These are phyloP conservation scores for Phytophthora nicotianae DNA, from an alignment of 352 stramenopile genomes.

Conservation along the genomic window DNA sequence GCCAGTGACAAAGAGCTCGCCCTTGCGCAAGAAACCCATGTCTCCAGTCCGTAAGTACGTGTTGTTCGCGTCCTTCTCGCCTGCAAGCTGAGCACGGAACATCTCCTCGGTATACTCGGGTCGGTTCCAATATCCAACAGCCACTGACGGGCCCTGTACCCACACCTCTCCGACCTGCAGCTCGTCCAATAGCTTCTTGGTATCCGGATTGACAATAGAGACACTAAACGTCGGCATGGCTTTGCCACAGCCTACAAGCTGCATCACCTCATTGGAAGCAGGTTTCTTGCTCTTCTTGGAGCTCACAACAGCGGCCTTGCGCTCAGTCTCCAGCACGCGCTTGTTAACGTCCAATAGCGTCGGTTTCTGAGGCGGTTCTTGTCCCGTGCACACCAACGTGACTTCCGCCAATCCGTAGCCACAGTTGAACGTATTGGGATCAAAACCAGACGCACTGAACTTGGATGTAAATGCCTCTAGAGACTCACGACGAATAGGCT, in stretches of 20 bases:
- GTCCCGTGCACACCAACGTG: conserved; percentile 80
- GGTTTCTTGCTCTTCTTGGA: conserved; percentile 26
- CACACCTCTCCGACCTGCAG: conserved; percentile 92
- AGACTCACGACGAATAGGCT: conserved; percentile 81
- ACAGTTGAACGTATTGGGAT: conserved; percentile 80
- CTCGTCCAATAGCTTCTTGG: conserved; percentile 53
- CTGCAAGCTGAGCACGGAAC: conserved; percentile 61
- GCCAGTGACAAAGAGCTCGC: conserved; percentile 78
- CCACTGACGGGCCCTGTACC: conserved; percentile 85
- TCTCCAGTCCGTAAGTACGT: conserved; percentile 72
- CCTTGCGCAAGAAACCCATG: conserved; percentile 71
- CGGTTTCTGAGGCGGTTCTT: conserved; percentile 63
- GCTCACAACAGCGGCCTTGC: conserved; percentile 45
- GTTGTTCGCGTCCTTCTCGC: conserved; percentile 43
- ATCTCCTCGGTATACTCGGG: conserved; percentile 71
- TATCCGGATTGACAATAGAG: conserved; percentile 68
- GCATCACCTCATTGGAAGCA: conserved; percentile 45
- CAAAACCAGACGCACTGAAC: conserved; percentile 63
- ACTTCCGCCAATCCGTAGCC: conserved; percentile 83
- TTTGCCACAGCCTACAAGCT: conserved; percentile 82
- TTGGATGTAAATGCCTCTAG: conserved; percentile 76
- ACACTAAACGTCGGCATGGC: conserved; percentile 78
- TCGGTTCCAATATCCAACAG: conserved; percentile 77
- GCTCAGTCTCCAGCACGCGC: conserved; percentile 59
- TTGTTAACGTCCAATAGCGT: conserved; percentile 76